Evolutionary conservation across 2,329 filamentous ascomycete genomes (phyloP).

Genomic region (Fusarium cicatricum): DNA sequence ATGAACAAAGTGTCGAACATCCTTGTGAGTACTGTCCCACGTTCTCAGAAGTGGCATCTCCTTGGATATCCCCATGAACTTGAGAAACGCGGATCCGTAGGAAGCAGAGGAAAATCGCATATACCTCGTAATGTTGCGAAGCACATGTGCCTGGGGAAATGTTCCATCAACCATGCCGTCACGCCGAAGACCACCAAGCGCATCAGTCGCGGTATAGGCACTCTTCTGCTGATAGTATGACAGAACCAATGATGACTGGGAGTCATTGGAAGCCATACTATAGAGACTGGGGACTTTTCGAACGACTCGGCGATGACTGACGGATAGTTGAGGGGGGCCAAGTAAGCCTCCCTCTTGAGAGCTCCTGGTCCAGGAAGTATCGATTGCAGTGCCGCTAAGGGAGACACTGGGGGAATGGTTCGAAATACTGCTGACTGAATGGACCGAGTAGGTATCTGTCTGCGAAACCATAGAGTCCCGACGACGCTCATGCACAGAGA

Average conservation of each 20-base stretch:
- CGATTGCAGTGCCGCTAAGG: slow-evolving; percentile 37
- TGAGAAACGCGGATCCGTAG: slow-evolving; percentile 70
- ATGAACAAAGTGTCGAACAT: slow-evolving; percentile 69
- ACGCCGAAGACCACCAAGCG: slow-evolving; percentile 57
- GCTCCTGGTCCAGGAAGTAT: slow-evolving; percentile 33
- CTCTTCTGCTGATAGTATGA: slow-evolving; percentile 59
- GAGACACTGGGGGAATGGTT: slow-evolving; percentile 54
- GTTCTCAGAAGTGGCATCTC: slow-evolving; percentile 54
- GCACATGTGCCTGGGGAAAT: slow-evolving; percentile 66
- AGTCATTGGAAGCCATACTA: slow-evolving; percentile 65
- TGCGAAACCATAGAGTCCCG: slow-evolving; percentile 64
- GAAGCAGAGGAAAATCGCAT: slow-evolving; percentile 73
- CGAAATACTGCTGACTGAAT: slow-evolving; percentile 54
- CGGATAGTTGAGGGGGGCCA: slow-evolving; percentile 32
- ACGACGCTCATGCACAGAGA: slow-evolving; percentile 60
- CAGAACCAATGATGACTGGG: slow-evolving; percentile 61
- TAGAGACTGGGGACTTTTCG: slow-evolving; percentile 64
- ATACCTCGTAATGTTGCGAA: slow-evolving; percentile 70
- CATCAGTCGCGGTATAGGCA: slow-evolving; percentile 57
- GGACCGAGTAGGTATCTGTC: slow-evolving; percentile 63
- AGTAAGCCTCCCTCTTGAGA: slow-evolving; percentile 22
- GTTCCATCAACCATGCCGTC: slow-evolving; percentile 65
- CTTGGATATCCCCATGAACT: slow-evolving; percentile 68
- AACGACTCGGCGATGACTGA: slow-evolving; percentile 36
- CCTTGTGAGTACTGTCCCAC: slow-evolving; percentile 62